Conservation (phyloP, 2,329 filamentous ascomycete genomes). For the Monilinia fructicola region DNA sequence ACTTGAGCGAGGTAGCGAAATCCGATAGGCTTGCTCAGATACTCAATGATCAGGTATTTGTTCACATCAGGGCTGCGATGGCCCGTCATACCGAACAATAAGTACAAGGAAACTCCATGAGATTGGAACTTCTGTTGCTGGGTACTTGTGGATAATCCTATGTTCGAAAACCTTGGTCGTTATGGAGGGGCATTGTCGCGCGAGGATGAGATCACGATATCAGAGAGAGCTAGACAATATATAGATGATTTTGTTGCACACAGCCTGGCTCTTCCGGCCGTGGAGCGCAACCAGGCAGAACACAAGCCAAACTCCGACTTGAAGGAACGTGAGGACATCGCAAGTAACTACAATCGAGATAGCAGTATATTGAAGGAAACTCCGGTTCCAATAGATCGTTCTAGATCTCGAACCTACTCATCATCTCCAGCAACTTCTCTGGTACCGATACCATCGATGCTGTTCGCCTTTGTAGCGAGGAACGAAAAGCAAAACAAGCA, state of each 20-base stretch:
- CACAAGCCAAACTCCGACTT: background rate
- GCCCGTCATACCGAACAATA: constrained; percentile 11
- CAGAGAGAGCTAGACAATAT: constrained; percentile 18
- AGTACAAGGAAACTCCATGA: constrained; percentile 5
- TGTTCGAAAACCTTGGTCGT: constrained; percentile 9
- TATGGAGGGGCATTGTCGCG: constrained; percentile 3
- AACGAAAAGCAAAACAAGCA: background rate
- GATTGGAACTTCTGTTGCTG: constrained; percentile 21
- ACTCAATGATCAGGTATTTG: constrained; percentile 17
- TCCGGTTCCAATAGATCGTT: background rate
- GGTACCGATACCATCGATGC: background rate
- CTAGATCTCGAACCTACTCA: background rate
- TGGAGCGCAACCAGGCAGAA: background rate
- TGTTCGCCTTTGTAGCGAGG: background rate
- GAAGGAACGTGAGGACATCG: background rate
- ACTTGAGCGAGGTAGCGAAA: background rate
- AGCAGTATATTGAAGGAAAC: background rate
- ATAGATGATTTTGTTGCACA: constrained; percentile 18
- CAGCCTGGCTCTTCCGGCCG: background rate
- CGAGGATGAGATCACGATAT: constrained; percentile 17
- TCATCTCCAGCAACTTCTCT: constrained; percentile 1
- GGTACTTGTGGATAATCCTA: constrained; percentile 7
- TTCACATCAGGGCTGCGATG: constrained; percentile 21
- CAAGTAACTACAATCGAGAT: background rate
- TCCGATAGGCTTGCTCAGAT: constrained; percentile 1